Evolutionary conservation across 495 filamentous ascomycete genomes (phyloP), one percentile per base, ranked within the genome.

Genomic region (Hyaloscypha finlandica): DNA sequence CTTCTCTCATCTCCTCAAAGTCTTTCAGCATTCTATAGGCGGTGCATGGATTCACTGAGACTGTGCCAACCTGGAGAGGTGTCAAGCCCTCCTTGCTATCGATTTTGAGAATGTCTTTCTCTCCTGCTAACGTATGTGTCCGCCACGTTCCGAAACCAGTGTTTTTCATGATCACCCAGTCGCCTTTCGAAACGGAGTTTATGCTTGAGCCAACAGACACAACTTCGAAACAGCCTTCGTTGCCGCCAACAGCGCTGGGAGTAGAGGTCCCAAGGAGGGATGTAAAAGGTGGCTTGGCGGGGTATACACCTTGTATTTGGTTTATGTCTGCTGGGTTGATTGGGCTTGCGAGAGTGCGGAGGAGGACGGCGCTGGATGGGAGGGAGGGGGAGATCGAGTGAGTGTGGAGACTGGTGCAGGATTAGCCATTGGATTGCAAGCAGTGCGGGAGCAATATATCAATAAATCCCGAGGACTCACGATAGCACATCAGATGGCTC

Each of bases 301-400:
- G 93, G 82, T 99, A 99, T n/a, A 94, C 90, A 59, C 96, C 95
- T 80, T 99, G 94, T 75, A 98, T 81, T 52, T 81, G 84, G 81
- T 98, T 99, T 69, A 99, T 90, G 82, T 99, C 95, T 66, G 95
- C 93, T 30, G 95, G 95, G 84, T 99, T 99, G 73, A 98, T 89
- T 57, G 95, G 93, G 1, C 92, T 87, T 56, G 93, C 89, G 72
- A 98, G 90, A 69, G 96, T 73, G 69, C 83, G 83, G 31, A 85
- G 72, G 64, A 86, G 79, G 31, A 82, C 86, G 62, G 92, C 89
- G 30, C 88, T 86, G 61, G 89, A 81, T 69, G 96, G 91, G 68
- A 97, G 82, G 33, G 85, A 81, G 8, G 92, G 88, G 0, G 90
- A 88, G 76, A 95, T 90, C 62, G 91, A 93, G 81, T 94, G 87